Conservation (phyloP, 306 rosid species). For the Ormosia emarginata region DNA sequence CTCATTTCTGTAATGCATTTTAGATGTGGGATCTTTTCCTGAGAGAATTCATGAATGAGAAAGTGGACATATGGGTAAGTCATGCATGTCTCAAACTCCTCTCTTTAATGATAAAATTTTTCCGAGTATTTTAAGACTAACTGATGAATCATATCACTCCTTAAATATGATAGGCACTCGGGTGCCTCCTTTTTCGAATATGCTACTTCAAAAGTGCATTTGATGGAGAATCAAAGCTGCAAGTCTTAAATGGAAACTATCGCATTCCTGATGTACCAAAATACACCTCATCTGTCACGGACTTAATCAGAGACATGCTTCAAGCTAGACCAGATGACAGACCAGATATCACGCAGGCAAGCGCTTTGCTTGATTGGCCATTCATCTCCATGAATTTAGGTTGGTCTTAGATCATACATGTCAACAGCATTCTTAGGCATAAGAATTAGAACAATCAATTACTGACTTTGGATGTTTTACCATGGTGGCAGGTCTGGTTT, state of each 20-base stretch:
- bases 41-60: constrained; percentile 84
- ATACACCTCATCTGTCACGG: constrained; percentile 57
- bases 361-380: constrained; percentile 99
- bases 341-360: constrained; percentile 99
- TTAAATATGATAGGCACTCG: constrained; percentile 71
- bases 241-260: constrained; percentile 94
- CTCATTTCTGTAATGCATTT: constrained; percentile 22
- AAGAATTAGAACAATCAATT: constrained; percentile 37
- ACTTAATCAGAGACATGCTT: constrained; percentile 91
- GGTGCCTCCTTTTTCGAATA: constrained; percentile 95
- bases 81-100: not conserved
- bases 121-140: not conserved
- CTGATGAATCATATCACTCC: constrained; percentile 20
- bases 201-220: constrained; percentile 96
- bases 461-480: constrained; percentile 35
- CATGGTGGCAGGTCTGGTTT: constrained; percentile 80
- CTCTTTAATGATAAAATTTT: not conserved
- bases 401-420: constrained; percentile 87
- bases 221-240: constrained; percentile 97
- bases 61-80: constrained; percentile 98
- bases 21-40: constrained; percentile 98
- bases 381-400: constrained; percentile 99
- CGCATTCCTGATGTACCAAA: constrained; percentile 90
- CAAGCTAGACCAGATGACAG: constrained; percentile 89
- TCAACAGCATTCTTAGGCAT: constrained; percentile 55